Evolutionary conservation across 2,329 filamentous ascomycete species (phyloP).

Genomic region (Sphaerulina populicola): DNA sequence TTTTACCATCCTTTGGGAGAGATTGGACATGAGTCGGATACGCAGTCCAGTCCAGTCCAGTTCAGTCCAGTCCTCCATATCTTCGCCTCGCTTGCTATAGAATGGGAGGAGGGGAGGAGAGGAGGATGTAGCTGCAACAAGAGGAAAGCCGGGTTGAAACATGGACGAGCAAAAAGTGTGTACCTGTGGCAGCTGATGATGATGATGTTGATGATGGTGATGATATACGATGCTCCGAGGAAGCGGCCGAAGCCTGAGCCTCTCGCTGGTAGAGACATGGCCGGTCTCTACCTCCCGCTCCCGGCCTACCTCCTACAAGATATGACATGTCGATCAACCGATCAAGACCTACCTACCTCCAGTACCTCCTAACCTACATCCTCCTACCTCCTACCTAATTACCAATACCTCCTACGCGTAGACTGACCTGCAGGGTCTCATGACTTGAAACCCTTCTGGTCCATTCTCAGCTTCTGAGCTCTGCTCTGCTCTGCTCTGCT

Average conservation of each 20-base stretch:
- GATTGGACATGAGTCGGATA: background rate
- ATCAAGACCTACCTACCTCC: background rate
- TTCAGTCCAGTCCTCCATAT: too few relatives aligned
- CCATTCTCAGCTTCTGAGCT: background rate
- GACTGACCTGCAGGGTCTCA: constrained; percentile 1
- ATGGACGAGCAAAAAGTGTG: background rate
- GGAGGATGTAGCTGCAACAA: background rate
- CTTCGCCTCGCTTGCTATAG: background rate
- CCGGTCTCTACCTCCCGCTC: background rate
- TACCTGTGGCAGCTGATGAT: background rate
- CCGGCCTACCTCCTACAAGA: background rate
- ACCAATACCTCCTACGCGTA: too few relatives aligned
- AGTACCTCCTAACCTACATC: too few relatives aligned
- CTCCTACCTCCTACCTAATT: too few relatives aligned
- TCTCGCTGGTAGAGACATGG: background rate
- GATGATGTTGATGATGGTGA: too few relatives aligned
- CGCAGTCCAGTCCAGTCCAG: too few relatives aligned
- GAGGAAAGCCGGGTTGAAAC: background rate
- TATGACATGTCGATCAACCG: background rate
- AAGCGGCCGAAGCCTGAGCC: background rate
- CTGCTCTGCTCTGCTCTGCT: too few relatives aligned
- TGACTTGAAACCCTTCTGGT: constrained; percentile 5
- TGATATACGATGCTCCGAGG: background rate
- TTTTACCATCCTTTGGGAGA: background rate
- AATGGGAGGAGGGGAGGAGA: too few relatives aligned